Evolutionary conservation across 2,329 filamentous ascomycete species (phyloP), one percentile per base, ranked within the genome.

Genomic region (Pseudogymnoascus sp.): DNA sequence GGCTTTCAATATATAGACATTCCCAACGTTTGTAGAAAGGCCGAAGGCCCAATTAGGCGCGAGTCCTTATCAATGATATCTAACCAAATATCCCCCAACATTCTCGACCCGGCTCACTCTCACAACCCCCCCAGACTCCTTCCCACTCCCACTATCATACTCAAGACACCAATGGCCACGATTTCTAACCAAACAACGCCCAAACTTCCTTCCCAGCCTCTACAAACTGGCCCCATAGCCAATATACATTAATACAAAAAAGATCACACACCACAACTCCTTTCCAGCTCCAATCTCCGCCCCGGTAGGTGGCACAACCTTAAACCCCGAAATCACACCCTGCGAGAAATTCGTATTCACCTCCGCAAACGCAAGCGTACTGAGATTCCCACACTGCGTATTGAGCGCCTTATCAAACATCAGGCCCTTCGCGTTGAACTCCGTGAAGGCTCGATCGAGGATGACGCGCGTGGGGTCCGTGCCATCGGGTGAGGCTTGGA

Each of bases 371-470:
- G 77, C 77, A 54, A 78, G 66, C 54, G 71, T 68, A 8, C 75
- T 77, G 64, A 76, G 68, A 69, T 80, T 80, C 12, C 77, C 76
- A 65, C 78, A 80, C 39, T 71, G 69, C 38, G 65, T 62, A 68
- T 80, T 80, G 57, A 80, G 68, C 7, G 67, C 65, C 30, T 61
- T 62, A 64, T 80, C 72, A 37, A 73, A 70, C 39, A 71, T 77
- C 64, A 79, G 68, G 2, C 67, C 66, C 64, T 75, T 74, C 35
- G 68, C 69, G 57, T 73, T 70, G n/a, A 63, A 59, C 50, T 62
- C 57, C 18, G 39, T 41, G 9, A 20, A 35, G 57, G 76, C 74
- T 16, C 68, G 69, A 62, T 78, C 74, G 66, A 80, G 71, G 70
- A 79, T 76, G 32, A 66, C 68, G 5, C 70, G 70, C 41, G 73